Evolutionary conservation across 208 protist genomes (phyloP).

Genomic region (Trypanosoma boissoni): DNA sequence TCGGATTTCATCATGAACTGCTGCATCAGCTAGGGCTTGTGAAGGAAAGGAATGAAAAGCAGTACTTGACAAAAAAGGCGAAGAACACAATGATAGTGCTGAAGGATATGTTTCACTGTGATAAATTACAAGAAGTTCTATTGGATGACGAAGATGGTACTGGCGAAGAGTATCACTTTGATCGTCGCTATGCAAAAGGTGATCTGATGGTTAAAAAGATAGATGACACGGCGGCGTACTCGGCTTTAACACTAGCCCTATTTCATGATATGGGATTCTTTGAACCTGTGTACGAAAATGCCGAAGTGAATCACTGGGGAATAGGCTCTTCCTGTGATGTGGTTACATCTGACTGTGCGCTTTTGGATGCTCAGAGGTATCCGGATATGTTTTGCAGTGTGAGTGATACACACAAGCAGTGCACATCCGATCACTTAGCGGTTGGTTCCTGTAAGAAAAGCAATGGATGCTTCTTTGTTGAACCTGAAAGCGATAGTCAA

Average conservation of each 20-base stretch:
- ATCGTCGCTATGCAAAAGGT: not conserved
- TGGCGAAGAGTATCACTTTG: not conserved
- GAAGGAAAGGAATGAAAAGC: not conserved
- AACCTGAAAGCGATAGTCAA: not conserved
- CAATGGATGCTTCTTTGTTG: not conserved
- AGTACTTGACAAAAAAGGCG: not conserved
- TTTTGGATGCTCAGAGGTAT: not conserved
- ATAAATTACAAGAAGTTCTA: not conserved
- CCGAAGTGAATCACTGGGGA: not conserved
- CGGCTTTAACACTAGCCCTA: not conserved
- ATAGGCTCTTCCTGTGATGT: not conserved
- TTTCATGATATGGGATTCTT: not conserved
- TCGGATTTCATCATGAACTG: constrained; percentile 34
- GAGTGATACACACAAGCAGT: not conserved
- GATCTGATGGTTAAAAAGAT: not conserved
- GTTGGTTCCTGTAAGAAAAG: not conserved
- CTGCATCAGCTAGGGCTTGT: not conserved
- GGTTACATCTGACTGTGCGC: not conserved
- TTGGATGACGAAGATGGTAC: not conserved
- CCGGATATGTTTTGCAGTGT: not conserved
- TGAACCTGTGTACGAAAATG: not conserved
- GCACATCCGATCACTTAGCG: not conserved
- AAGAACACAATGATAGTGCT: not conserved
- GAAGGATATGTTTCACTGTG: not conserved
- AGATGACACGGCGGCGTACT: not conserved